Evolutionary conservation across 257 asterid genomes (phyloP).

Genomic region (Solanum sejunctum): DNA sequence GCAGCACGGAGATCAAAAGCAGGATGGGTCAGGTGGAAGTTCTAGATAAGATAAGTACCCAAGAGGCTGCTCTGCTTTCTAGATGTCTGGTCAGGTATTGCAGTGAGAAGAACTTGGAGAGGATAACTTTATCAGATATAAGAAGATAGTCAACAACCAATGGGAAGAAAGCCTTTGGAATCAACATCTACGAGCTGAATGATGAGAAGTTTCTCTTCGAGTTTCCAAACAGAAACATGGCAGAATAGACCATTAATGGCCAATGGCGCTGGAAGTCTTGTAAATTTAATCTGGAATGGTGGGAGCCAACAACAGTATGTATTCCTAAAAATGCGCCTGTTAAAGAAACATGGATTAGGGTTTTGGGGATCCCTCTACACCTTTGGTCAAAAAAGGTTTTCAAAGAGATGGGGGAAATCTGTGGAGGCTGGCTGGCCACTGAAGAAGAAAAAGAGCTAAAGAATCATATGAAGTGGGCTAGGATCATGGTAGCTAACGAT

Average conservation of each 20-base stretch:
- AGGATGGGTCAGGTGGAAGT: no score
- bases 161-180: no score
- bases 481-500: background rate
- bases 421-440: background rate
- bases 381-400: background rate
- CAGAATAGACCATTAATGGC: background rate
- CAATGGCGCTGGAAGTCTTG: background rate
- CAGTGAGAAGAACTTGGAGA: no score
- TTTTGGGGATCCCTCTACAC: background rate
- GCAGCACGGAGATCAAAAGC: no score
- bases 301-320: background rate
- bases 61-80: no score
- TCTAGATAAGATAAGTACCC: no score
- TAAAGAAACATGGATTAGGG: background rate
- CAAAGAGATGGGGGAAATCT: background rate
- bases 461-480: background rate
- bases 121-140: no score
- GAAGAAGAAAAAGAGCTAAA: background rate
- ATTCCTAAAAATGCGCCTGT: background rate
- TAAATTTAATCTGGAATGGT: background rate
- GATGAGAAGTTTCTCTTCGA: no score
- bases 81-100: no score
- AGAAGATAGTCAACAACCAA: no score
- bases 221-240: no score
- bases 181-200: no score